Percentiles rank a stretch among this genome's conserved stretches.
Evolutionary conservation across 2,329 filamentous ascomycete genomes (phyloP).

Genomic region (Colletotrichum lindemuthianum): DNA sequence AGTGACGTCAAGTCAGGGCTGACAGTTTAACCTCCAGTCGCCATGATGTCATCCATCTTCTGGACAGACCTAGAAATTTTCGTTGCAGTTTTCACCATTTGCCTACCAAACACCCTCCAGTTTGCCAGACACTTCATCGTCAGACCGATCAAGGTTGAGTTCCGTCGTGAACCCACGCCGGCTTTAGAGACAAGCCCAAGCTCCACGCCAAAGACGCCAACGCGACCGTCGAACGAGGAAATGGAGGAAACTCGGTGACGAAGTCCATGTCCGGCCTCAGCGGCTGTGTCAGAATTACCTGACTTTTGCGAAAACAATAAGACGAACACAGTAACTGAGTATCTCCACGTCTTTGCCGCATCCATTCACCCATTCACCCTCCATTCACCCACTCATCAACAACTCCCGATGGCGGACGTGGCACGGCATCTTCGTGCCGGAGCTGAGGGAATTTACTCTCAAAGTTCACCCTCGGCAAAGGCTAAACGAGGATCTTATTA

Average conservation of each 20-base stretch:
- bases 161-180: neutral
- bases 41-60: constrained; percentile 44
- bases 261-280: no score
- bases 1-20: neutral
- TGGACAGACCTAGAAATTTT: neutral
- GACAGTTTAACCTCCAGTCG: constrained; percentile 40
- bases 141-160: neutral
- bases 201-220: neutral
- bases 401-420: no score
- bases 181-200: neutral
- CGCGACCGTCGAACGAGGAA: neutral
- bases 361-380: no score
- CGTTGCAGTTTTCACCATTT: neutral
- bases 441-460: no score
- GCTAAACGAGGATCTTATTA: no score
- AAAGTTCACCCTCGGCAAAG: no score
- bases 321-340: no score
- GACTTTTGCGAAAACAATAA: no score
- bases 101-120: neutral
- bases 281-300: no score
- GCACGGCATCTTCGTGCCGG: no score
- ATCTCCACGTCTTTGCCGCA: no score
- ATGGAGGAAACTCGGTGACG: neutral
- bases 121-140: neutral
- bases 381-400: no score